phyloP scores from a whole-genome alignment of 2,329 filamentous ascomycete genomes.

The Lasiodiplodia citricola region DNA sequence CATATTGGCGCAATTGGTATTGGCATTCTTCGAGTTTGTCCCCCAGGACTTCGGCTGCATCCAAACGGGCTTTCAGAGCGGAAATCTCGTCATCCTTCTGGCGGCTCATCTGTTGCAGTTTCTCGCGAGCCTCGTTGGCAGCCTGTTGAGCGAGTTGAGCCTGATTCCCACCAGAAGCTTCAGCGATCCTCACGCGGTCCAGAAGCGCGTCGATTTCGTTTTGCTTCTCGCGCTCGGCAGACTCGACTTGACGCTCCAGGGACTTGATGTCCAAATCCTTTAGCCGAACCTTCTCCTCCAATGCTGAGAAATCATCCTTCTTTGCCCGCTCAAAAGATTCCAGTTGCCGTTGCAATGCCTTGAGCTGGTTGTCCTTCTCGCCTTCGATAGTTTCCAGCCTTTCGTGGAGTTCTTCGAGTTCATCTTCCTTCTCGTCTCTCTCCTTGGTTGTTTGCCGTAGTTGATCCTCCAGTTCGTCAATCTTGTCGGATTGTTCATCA shows the following conservation, averaged over 20 bases:
- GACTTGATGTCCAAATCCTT: conserved; percentile 45
- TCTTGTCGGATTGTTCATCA: conserved; percentile 40
- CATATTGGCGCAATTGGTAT: conserved; percentile 41
- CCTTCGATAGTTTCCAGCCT: conserved; percentile 46
- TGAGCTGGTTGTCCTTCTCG: conserved; percentile 44
- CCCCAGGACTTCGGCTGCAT: conserved; percentile 40
- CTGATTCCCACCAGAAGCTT: conserved; percentile 48
- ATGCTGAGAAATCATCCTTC: conserved; percentile 33
- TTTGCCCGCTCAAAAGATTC: conserved; percentile 40
- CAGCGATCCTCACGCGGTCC: conserved; percentile 46
- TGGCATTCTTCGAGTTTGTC: conserved; percentile 45
- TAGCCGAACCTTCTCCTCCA: conserved; percentile 42
- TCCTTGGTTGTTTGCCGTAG: conserved; percentile 30
- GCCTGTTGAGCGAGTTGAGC: conserved; percentile 48
- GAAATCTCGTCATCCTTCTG: conserved; percentile 47
- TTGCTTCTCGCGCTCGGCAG: conserved; percentile 41
- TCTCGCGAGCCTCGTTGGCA: conserved; percentile 45
- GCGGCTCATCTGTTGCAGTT: conserved; percentile 42
- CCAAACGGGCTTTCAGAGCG: conserved; percentile 42
- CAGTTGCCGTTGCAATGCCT: conserved; percentile 41
- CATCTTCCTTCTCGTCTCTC: conserved; percentile 46
- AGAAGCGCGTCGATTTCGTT: conserved; percentile 49
- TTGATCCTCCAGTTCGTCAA: conserved; percentile 42
- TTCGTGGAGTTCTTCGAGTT: conserved; percentile 49
- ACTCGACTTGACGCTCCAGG: conserved; percentile 41